These are phyloP conservation scores for Starmerella bacillaris DNA, from an alignment of 805 yeast species.

Conservation along the genomic window DNA sequence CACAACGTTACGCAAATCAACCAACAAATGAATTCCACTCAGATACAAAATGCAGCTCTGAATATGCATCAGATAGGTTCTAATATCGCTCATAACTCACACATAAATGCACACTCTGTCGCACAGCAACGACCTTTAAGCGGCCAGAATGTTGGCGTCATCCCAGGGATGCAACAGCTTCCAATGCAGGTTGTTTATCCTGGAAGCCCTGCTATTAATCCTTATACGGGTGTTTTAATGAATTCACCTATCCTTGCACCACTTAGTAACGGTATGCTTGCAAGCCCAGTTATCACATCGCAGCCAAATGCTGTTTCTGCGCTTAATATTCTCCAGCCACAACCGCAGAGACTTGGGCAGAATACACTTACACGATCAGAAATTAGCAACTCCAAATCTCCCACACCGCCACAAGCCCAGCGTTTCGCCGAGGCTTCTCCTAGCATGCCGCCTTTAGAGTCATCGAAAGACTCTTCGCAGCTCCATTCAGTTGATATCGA, in stretches of 20 bases:
- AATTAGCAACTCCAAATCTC: not conserved
- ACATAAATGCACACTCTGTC: no score
- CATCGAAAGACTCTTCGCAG: conserved; percentile 18
- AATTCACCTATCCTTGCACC: conserved; percentile 12
- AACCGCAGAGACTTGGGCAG: conserved; percentile 12
- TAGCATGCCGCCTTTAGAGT: conserved; percentile 15
- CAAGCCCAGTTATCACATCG: not conserved
- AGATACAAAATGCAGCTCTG: no score
- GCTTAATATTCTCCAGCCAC: conserved; percentile 7
- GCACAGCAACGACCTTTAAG: no score
- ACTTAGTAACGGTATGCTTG: not conserved
- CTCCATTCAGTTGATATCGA: conserved; percentile 18
- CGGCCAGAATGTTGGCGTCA: no score
- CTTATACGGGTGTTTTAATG: conserved; percentile 6
- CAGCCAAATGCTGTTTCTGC: not conserved
- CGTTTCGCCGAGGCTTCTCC: no score
- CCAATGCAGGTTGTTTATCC: conserved; percentile 13
- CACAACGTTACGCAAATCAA: no score
- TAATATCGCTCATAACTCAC: no score
- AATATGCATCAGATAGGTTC: no score
- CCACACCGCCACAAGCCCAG: conserved; percentile 4
- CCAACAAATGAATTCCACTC: no score
- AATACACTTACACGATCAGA: not conserved
- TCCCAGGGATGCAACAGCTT: no score
- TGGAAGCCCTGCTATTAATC: conserved; percentile 11